Conservation (phyloP, 176 grass and related monocot genomes). For the Hyparrhenia diplandra region DNA sequence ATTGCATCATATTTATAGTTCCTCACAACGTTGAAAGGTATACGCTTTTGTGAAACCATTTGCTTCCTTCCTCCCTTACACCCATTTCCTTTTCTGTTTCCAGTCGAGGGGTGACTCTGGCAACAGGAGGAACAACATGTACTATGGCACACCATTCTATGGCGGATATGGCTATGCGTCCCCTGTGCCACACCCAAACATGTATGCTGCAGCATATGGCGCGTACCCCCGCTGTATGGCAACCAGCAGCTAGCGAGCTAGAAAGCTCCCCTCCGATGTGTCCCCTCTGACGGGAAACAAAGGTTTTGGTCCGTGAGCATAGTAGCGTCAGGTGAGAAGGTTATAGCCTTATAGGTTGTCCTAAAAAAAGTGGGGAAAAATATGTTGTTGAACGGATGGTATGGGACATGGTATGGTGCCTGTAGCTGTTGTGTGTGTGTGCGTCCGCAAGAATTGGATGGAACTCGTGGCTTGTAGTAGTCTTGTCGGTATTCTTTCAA, state of each 20-base stretch:
- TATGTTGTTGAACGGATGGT: constrained; percentile 31
- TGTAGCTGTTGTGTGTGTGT: constrained; percentile 21
- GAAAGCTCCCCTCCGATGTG: constrained; percentile 6
- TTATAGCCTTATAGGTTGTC: constrained; percentile 30
- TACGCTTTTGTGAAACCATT: not conserved
- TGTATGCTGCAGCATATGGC: constrained; percentile 56
- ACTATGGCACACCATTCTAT: constrained; percentile 56
- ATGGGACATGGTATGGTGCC: constrained; percentile 17
- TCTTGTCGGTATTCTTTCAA: constrained; percentile 50
- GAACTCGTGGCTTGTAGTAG: constrained; percentile 37
- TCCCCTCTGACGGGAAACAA: constrained; percentile 39
- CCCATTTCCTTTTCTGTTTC: constrained; percentile 9
- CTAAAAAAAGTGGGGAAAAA: constrained; percentile 39
- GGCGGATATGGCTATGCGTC: constrained; percentile 56
- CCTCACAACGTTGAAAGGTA: not conserved
- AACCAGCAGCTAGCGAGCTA: constrained; percentile 76
- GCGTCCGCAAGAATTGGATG: constrained; percentile 28
- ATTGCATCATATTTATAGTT: not conserved
- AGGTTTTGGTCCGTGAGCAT: constrained; percentile 58
- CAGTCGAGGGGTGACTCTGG: constrained; percentile 52
- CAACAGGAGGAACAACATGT: constrained; percentile 57
- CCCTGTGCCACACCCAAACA: constrained; percentile 45
- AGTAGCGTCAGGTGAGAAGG: constrained; percentile 28
- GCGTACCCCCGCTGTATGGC: constrained; percentile 53
- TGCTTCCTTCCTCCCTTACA: not conserved